These are phyloP conservation scores for Hypoxylon cercidicola DNA, from an alignment of 495 filamentous ascomycete genomes.

Conservation along the genomic window DNA sequence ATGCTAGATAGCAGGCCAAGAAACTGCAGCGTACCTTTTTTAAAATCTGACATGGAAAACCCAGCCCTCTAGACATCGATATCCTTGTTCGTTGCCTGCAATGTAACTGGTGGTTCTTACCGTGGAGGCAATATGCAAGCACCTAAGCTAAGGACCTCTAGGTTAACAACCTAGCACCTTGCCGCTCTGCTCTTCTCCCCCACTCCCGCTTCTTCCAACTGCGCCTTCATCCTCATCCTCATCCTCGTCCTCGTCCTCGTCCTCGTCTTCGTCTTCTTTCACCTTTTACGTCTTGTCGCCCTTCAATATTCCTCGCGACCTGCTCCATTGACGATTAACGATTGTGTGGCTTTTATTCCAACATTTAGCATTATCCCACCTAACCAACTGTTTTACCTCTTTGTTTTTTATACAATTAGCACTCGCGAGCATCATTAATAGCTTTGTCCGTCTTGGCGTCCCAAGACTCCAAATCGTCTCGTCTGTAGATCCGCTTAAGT, in stretches of 20 bases:
- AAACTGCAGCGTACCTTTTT: no score
- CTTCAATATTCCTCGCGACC: not conserved
- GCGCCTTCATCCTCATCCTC: conserved; percentile 12
- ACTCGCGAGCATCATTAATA: not conserved
- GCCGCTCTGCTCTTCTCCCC: conserved; percentile 13
- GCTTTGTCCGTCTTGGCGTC: not conserved
- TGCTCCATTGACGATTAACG: not conserved
- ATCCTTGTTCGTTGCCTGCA: conserved; percentile 12
- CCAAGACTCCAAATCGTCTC: no score
- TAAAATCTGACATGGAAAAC: conserved; percentile 15
- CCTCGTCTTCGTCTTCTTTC: not conserved
- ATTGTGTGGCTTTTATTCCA: not conserved
- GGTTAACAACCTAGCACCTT: conserved; percentile 1
- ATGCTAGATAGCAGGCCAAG: no score
- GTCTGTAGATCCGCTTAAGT: no score
- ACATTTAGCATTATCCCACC: not conserved
- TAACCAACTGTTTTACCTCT: not conserved
- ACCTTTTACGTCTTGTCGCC: not conserved
- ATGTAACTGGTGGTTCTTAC: not conserved
- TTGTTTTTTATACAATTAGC: not conserved
- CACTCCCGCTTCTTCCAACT: conserved; percentile 13
- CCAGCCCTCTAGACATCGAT: conserved; percentile 3
- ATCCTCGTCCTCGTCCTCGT: no score
- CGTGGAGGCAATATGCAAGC: not conserved
- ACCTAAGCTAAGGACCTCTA: no score